Base-by-base conservation (phyloP, 805 yeast species). In the Kazachstania martiniae region DNA sequence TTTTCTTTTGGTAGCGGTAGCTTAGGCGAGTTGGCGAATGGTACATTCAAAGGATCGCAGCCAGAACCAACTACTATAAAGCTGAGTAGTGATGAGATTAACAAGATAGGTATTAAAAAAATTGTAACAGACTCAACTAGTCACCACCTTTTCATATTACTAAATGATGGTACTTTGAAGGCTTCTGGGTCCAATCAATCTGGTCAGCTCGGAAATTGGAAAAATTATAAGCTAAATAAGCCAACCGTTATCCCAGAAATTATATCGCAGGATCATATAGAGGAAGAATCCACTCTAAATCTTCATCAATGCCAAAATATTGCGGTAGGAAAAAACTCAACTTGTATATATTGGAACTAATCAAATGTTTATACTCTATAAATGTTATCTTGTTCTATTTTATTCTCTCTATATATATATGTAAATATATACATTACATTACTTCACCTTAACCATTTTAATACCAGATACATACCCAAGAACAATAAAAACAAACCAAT, bases 161-260 rank as follows among this genome's bases (percentile, higher is more conserved):
- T n/a, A 35, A 55, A 63, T 26, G 78, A 78, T 39, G 68, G 68
- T 14, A 85, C 18, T 13, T 18, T 29, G 13, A 22, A 78, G 24
- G 69, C 62, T 4, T 85, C 94, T 85, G 98, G 98, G 16, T 78
- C 74, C 27, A 89, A 87, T 55, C 80, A 75, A 47, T 63, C 42
- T 44, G 94, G 89, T 16, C 95, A 89, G 58, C 65, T 83, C 27
- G 95, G 94, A 9, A 83, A 76, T 47, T 94, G 95, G 18, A 80
- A 79, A 47, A 29, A 28, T 10, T 25, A 7, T 18, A 33, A 33
- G 12, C 6, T 28, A 9, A 28, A 25, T 21, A 33, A 59, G 38
- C 89, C 91, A 1, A n/a, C n/a, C n/a, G n/a, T n/a, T n/a, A n/a
- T n/a, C n/a, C n/a, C n/a, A n/a, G n/a, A n/a, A n/a, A n/a, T n/a